These are phyloP conservation scores for Colletotrichum aenigma DNA, from an alignment of 2,329 filamentous ascomycete genomes.

Conservation along the genomic window DNA sequence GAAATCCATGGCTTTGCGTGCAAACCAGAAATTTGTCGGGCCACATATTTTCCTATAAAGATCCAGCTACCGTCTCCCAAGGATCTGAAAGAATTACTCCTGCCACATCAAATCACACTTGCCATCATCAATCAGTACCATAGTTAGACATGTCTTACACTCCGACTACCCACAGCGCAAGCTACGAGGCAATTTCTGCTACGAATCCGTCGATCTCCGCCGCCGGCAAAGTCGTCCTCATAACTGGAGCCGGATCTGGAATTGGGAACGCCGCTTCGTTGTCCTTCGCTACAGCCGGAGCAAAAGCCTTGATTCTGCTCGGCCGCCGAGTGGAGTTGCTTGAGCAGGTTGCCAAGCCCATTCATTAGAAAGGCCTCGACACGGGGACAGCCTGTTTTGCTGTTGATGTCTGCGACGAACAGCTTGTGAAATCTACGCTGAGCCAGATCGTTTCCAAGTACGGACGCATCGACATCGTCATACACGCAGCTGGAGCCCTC, in stretches of 20 bases:
- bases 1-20: neutral
- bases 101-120: neutral
- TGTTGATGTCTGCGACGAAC: neutral
- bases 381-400: neutral
- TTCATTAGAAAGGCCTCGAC: neutral
- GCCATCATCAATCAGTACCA: neutral
- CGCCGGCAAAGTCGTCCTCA: neutral
- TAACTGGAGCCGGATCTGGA: neutral
- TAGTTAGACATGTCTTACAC: neutral
- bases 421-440: neutral
- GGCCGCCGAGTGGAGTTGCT: neutral
- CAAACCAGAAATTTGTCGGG: neutral
- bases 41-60: accelerated
- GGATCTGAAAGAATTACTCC: accelerated
- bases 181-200: neutral
- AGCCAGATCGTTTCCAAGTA: accelerated
- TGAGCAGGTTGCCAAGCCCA: neutral
- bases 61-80: neutral
- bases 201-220: neutral
- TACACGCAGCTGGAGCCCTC: neutral
- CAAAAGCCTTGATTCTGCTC: neutral
- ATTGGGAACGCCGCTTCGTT: neutral
- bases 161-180: neutral
- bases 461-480: neutral
- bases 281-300: neutral